Base-by-base conservation (phyloP, 2,329 filamentous ascomycete genomes). In the Ascochyta lentis region DNA sequence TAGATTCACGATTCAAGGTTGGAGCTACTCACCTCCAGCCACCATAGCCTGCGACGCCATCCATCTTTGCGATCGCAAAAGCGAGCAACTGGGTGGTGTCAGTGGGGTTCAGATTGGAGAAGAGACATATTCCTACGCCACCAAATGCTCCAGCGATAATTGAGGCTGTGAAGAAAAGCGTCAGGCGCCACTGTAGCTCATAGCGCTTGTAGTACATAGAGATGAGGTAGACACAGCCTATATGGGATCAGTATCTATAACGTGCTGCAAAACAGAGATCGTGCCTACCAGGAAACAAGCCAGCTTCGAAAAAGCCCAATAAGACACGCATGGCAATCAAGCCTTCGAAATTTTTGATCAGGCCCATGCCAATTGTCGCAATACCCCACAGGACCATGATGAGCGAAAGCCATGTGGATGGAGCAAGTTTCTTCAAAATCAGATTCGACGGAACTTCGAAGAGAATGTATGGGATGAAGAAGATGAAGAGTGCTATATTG, bases 61-160 rank as follows among this genome's bases (percentile, higher is more conserved):
- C 86, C 54, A 88, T 81, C 63, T 89, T 89, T 19, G 77, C 78
- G 60, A 90, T 88, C 16, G 71, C 73, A 41, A 74, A 78, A 12
- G 77, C 76, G 9, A 79, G 67, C 23, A 79, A 65, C 65, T 73
- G 38, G 6, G 10, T 4, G 2, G 6, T 10, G 16, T 55, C 41
- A 56, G 52, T 22, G 19, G 9, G 24, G 4, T 19, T 12, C 10
- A 8, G 23, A n/a, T 9, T 3, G 22, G 10, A 16, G 19, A 35
- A 15, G 6, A 23, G 7, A 26, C 12, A 29, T 19, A 2, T 31
- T 54, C 69, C 34, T 64, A 74, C 70, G 15, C 77, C 77, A 24
- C 76, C 73, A 41, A 79, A 77, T 8, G 73, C 76, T 12, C 76
- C 75, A 8, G 77, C 77, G 27, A 78, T 67, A 38, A 78, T 78